Base-by-base conservation (phyloP, 768 basidiomycete species). In the Auriscalpium microsporum region DNA sequence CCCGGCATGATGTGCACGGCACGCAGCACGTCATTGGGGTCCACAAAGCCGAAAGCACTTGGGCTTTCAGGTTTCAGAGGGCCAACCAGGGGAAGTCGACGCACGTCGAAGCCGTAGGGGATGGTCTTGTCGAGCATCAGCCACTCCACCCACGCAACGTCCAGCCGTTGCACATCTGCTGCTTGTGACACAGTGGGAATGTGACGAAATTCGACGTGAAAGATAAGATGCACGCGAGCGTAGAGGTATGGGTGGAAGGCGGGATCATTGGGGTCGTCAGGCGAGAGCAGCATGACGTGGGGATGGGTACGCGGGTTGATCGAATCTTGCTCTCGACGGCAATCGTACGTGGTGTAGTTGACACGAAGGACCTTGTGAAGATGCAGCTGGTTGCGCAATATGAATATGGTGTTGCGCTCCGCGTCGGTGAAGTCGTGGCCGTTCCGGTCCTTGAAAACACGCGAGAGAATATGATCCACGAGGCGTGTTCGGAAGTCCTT, bases 61-160 rank as follows among this genome's bases (percentile, higher is more conserved):
- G 47, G 23, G 23, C 23, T 28, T 28, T 28, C 23, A 28, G 23
- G 23, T 5, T 28, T 28, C 23, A 28, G 23, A 28, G 23, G 23
- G 23, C 40, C 40, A 42, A 42, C 40, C 11, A 11, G 3, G 3
- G 11, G n/a, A 4, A 42, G 40, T 17, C 40, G 40, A 13, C 40
- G 11, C 11, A 7, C 40, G 2, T 11, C 40, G 4, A 11, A 42
- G 40, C 40, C 40, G 7, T 7, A 11, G 3, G 40, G 40, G 13
- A 42, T 17, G 11, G 3, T 13, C 11, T 2, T 42, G 40, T 70
- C 67, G 0, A 45, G 50, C 3, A 67, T 71, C 28, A 73, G 62
- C 75, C 75, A 76, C 0, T 67, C 67, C 3, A 77, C 66, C 71
- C 72, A 75, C 1, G 76, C 60, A 17, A 76, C 59, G 14, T 73